phyloP scores from a whole-genome alignment of 345 rosid species.

The Lepidium didymum region DNA sequence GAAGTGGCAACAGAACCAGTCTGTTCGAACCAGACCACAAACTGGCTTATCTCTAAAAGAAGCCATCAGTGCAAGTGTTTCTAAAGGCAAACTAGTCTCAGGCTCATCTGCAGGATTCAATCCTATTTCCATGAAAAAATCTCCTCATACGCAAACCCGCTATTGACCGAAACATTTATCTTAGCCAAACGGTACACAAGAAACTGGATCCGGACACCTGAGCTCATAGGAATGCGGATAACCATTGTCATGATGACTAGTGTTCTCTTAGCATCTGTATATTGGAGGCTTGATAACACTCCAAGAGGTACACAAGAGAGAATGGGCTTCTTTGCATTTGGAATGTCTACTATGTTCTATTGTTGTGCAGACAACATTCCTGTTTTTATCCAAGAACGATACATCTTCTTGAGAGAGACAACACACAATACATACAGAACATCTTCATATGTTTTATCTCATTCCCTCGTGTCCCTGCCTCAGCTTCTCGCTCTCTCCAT shows the following conservation, averaged over 20 bases:
- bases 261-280: conserved; percentile 52
- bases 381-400: conserved; percentile 49
- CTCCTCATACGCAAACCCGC: conserved; percentile 22
- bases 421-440: conserved; percentile 38
- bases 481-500: conserved; percentile 38
- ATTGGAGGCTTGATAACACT: conserved; percentile 42
- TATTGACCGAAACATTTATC: conserved; percentile 6
- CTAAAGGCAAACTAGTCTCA: conserved; percentile 30
- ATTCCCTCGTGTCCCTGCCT: conserved; percentile 39
- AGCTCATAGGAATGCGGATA: conserved; percentile 16
- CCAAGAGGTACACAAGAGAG: conserved; percentile 38
- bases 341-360: conserved; percentile 37
- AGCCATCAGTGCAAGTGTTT: conserved; percentile 25
- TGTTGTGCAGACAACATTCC: conserved; percentile 44
- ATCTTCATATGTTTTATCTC: conserved; percentile 47
- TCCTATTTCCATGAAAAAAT: conserved; percentile 16
- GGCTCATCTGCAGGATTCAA: conserved; percentile 25
- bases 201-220: conserved; percentile 30
- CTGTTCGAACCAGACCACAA: neutral
- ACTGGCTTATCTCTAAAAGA: conserved; percentile 16
- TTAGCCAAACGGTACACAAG: conserved; percentile 30
- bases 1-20: conserved; percentile 40
- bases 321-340: conserved; percentile 45
- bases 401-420: conserved; percentile 72
- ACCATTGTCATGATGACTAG: conserved; percentile 36